Percentiles rank a stretch among this genome's conserved stretches.
These are phyloP conservation scores for Talaromyces islandicus DNA, from an alignment of 2,329 filamentous ascomycete species.

Conservation along the genomic window DNA sequence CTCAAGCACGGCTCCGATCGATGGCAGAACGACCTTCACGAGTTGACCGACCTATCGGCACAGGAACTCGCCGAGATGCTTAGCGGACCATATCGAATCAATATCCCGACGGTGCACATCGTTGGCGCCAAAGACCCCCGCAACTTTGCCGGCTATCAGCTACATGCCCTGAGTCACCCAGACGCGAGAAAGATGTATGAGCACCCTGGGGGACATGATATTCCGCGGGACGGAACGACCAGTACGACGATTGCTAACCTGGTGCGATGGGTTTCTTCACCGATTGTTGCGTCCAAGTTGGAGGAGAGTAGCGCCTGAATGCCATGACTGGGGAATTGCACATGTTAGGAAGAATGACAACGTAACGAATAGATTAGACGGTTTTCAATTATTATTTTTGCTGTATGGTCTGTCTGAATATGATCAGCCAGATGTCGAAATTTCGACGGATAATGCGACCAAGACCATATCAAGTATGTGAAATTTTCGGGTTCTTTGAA, in stretches of 20 bases:
- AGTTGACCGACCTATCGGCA: conserved; percentile 14
- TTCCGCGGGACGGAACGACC: conserved; percentile 29
- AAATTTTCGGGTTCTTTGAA: too few relatives aligned
- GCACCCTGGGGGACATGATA: conserved; percentile 40
- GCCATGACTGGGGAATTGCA: background rate
- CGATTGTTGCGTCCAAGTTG: background rate
- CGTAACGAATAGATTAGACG: background rate
- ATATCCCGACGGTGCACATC: conserved; percentile 38
- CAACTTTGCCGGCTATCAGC: conserved; percentile 30
- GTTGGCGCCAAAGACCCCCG: conserved; percentile 37
- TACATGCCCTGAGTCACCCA: conserved; percentile 29
- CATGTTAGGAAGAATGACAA: background rate
- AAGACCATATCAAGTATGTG: background rate
- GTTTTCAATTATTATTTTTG: background rate
- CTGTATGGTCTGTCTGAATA: background rate
- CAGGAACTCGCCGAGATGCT: conserved; percentile 24
- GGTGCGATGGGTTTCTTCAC: conserved; percentile 10
- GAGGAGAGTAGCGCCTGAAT: background rate
- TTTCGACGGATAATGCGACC: background rate
- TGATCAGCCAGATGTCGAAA: background rate
- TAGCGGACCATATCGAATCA: conserved; percentile 22
- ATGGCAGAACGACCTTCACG: conserved; percentile 20
- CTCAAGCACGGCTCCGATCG: conserved; percentile 22
- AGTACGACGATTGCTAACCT: conserved; percentile 14
- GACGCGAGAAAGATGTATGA: conserved; percentile 26